A percentile compares a stretch with the other conserved stretches of the same genome.
phyloP scores from a whole-genome alignment of 805 yeast genomes.

The Metschnikowia cerradonensis region DNA sequence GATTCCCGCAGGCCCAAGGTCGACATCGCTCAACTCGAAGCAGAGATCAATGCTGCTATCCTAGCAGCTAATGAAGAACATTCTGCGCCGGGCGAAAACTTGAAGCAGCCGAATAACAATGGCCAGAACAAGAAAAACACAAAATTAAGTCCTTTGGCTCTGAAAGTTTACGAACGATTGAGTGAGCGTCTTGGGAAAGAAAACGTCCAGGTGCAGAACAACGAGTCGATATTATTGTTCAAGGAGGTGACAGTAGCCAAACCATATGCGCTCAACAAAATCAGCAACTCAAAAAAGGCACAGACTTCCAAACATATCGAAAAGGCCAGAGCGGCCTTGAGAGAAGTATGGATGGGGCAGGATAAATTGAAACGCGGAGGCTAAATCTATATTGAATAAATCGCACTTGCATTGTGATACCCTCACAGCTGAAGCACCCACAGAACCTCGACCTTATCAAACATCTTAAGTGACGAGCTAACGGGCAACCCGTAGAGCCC shows the following conservation, averaged over 20 bases:
- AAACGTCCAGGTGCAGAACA: constrained; percentile 38
- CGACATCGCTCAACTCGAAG: constrained; percentile 10
- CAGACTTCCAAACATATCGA: constrained; percentile 19
- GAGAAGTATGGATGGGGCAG: constrained; percentile 27
- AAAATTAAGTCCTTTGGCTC: constrained; percentile 12
- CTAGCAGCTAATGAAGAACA: background rate
- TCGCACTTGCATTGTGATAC: background rate
- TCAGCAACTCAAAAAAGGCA: constrained; percentile 23
- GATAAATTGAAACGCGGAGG: constrained; percentile 28
- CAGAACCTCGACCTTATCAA: constrained; percentile 45
- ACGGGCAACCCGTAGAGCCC: constrained; percentile 61
- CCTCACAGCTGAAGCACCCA: constrained; percentile 24
- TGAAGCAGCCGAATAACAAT: background rate
- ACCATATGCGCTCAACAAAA: constrained; percentile 33
- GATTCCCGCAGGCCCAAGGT: constrained; percentile 12
- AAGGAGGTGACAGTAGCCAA: constrained; percentile 35
- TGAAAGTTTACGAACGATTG: constrained; percentile 41
- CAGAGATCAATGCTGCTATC: constrained; percentile 5
- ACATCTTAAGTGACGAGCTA: constrained; percentile 46
- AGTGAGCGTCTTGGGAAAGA: constrained; percentile 33
- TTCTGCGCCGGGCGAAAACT: background rate
- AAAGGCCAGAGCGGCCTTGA: constrained; percentile 22
- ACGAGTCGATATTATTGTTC: constrained; percentile 37
- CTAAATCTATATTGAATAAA: constrained; percentile 7
- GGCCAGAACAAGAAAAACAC: constrained; percentile 3